phyloP scores from a whole-genome alignment of 306 rosid species.

The Vigna angularis region DNA sequence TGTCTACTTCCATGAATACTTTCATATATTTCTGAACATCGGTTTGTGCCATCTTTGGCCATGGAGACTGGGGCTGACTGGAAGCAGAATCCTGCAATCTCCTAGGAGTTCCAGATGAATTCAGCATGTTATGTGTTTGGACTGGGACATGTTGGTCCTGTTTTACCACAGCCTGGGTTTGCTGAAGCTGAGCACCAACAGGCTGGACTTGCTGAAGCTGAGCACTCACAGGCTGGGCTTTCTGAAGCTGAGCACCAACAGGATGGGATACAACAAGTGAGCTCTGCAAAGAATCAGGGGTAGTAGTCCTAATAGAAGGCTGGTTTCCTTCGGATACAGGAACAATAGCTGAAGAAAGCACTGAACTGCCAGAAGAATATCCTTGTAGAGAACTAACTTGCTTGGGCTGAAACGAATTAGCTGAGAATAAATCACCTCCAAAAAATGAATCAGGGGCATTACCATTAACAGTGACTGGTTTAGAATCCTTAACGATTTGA shows the following conservation, averaged over 20 bases:
- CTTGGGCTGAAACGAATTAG: conserved; percentile 63
- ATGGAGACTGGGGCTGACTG: conserved; percentile 65
- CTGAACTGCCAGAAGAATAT: conserved; percentile 51
- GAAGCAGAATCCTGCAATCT: conserved; percentile 66
- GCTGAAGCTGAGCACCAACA: conserved; percentile 59
- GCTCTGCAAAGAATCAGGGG: conserved; percentile 58
- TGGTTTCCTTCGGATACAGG: conserved; percentile 65
- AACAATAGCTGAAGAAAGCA: conserved; percentile 57
- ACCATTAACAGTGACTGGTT: conserved; percentile 65
- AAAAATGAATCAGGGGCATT: conserved; percentile 67
- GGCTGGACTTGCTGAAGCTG: conserved; percentile 63
- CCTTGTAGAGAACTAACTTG: conserved; percentile 60
- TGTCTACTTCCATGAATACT: conserved; percentile 92
- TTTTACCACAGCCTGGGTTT: conserved; percentile 54
- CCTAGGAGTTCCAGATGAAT: conserved; percentile 56
- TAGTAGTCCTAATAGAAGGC: conserved; percentile 53
- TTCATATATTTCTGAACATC: conserved; percentile 89
- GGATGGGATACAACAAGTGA: conserved; percentile 59
- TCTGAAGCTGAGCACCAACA: conserved; percentile 61
- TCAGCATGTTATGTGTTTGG: conserved; percentile 49
- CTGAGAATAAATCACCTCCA: conserved; percentile 79
- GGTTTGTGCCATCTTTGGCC: conserved; percentile 90
- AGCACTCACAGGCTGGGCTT: conserved; percentile 58
- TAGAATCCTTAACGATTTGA: conserved; percentile 58
- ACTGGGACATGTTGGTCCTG: conserved; percentile 58